These are phyloP conservation scores for Dissophora globulifera DNA, from an alignment of 192 early-diverging fungal genomes.

Conservation along the genomic window DNA sequence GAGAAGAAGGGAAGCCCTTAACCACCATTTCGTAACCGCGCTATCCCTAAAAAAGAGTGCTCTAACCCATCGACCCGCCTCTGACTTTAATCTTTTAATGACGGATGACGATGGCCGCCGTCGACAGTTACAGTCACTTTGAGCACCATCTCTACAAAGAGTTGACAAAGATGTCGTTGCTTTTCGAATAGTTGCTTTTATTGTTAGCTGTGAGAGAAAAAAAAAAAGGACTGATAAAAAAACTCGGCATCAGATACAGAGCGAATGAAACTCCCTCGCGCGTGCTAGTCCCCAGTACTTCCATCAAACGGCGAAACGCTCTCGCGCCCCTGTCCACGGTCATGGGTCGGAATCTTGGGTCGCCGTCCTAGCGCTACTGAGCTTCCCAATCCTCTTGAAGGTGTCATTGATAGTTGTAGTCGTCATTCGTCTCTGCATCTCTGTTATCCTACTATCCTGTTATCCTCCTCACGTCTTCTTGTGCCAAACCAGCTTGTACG, in stretches of 20 bases:
- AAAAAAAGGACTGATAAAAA: too few relatives aligned
- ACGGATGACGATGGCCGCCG: neutral
- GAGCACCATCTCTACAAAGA: constrained; percentile 9
- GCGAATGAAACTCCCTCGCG: too few relatives aligned
- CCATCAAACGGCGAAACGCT: too few relatives aligned
- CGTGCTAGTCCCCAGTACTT: too few relatives aligned
- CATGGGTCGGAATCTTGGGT: too few relatives aligned
- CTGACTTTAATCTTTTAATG: constrained; percentile 23
- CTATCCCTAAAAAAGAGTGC: constrained; percentile 7
- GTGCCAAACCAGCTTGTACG: constrained; percentile 51
- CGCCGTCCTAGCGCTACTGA: too few relatives aligned
- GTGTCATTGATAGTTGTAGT: too few relatives aligned
- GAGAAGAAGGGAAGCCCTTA: constrained; percentile 7
- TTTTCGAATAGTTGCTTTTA: neutral
- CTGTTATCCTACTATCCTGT: too few relatives aligned
- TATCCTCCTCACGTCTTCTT: constrained; percentile 41
- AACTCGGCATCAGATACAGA: too few relatives aligned
- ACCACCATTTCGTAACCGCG: neutral
- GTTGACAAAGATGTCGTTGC: neutral
- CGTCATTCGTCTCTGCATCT: too few relatives aligned
- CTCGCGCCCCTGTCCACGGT: too few relatives aligned
- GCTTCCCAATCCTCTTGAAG: too few relatives aligned
- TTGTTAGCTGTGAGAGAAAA: neutral
- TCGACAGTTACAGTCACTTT: constrained; percentile 10
- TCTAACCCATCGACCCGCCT: constrained; percentile 10